Evolutionary conservation across 495 filamentous ascomycete species (phyloP), one percentile per base, ranked within the genome.

Genomic region (Penicillium herquei): DNA sequence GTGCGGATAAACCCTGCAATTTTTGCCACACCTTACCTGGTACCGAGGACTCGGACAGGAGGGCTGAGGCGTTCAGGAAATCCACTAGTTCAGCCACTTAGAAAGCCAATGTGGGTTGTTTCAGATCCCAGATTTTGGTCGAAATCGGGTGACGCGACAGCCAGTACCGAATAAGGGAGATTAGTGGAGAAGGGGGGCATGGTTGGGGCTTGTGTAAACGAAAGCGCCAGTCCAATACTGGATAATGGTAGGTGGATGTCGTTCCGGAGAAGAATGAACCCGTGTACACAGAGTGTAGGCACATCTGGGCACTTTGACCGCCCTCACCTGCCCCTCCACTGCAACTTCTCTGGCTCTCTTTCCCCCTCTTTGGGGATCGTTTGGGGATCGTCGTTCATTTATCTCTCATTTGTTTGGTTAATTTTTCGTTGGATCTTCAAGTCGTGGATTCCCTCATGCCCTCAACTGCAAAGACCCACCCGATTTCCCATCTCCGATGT

Each of bases 381-480:
- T 4, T 26, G 21, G 21, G 10, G 43, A 46, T 44, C 31, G 26
- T 18, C 50, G 10, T 18, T 40, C 39, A 17, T 48, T 26, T 50
- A 21, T 32, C 26, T 42, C 44, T 14, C 43, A 33, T 43, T 30
- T 42, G 34, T 54, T n/a, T 18, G 33, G 44, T 26, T 42, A 2
- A 11, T 37, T 48, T 37, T 55, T 26, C 30, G 49, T 44, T 34
- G 40, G 49, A 48, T 52, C 57, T 52, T 48, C 42, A 48, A 47
- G 43, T n/a, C 35, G 53, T 39, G 49, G 31, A 26, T 37, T 14
- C 49, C 52, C 45, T 53, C 46, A 61, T 61, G 53, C 54, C 13
- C 17, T 34, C 35, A 44, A 47, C 39, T 39, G 39, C 44, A 49
- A 42, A 34, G 26, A 44, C 45, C 51, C 59, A 52, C 52, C 33